Conservation (phyloP, 306 rosid species). For the Prunus dulcis region DNA sequence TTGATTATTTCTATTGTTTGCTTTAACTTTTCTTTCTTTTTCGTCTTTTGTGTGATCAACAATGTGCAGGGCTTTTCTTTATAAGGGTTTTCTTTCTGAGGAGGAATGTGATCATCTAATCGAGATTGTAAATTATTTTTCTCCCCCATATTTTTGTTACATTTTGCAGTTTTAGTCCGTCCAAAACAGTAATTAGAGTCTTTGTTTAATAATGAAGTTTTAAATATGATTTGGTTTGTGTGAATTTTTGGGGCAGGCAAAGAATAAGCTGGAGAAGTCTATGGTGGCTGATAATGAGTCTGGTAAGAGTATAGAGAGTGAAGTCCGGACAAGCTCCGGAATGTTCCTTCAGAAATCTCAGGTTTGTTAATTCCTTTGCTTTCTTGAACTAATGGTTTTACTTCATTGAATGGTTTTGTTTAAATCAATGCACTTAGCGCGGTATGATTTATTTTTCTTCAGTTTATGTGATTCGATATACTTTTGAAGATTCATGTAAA, state of each 20-base stretch:
- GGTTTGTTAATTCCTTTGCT: constrained; percentile 33
- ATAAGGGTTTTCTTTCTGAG: constrained; percentile 63
- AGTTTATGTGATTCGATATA: neutral
- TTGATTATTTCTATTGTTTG: neutral
- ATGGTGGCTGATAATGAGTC: constrained; percentile 93
- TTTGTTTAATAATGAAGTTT: neutral
- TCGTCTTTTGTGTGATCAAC: neutral
- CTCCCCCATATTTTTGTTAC: neutral
- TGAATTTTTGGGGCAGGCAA: constrained; percentile 53
- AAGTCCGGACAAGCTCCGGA: constrained; percentile 93
- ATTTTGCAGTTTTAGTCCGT: constrained; percentile 10
- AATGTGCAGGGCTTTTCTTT: constrained; percentile 75
- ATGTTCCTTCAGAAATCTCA: constrained; percentile 78
- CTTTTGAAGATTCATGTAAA: neutral
- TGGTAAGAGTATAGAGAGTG: constrained; percentile 71
- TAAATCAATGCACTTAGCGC: neutral
- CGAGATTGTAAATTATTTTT: constrained; percentile 43
- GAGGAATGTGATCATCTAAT: constrained; percentile 84
- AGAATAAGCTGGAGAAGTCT: constrained; percentile 73
- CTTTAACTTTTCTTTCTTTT: neutral
- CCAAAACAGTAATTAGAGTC: neutral
- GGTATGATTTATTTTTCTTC: neutral
- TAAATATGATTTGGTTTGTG: constrained; percentile 9
- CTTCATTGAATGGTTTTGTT: neutral
- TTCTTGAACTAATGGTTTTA: neutral